Evolutionary conservation across 352 stramenopile species (phyloP).

Genomic region (Pythium sp.): DNA sequence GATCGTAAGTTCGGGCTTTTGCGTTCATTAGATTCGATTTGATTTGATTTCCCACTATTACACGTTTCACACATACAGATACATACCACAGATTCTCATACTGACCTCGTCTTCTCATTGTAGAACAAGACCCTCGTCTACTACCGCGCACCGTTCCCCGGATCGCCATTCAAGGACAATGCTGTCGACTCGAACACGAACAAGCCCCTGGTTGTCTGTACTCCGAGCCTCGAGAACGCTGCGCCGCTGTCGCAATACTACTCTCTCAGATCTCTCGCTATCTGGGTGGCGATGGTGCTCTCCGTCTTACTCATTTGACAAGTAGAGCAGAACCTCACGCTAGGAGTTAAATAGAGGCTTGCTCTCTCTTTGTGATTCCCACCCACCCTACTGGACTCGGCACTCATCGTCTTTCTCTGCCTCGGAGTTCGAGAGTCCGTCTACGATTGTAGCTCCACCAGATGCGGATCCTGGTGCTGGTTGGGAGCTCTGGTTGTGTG

Average conservation of each 20-base stretch:
- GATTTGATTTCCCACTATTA: not conserved
- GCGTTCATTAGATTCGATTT: slow-evolving; percentile 3
- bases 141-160: slow-evolving; percentile 74
- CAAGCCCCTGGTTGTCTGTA: slow-evolving; percentile 78
- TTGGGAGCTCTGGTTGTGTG: slow-evolving; percentile 21
- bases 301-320: slow-evolving; percentile 12
- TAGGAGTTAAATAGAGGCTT: slow-evolving; percentile 5
- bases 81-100: not conserved
- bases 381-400: slow-evolving; percentile 49
- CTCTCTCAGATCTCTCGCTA: not conserved
- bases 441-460: slow-evolving; percentile 11
- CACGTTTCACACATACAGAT: slow-evolving; percentile 9
- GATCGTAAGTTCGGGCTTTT: slow-evolving; percentile 35
- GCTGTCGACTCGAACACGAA: slow-evolving; percentile 62
- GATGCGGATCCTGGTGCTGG: not conserved
- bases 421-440: slow-evolving; percentile 34
- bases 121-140: slow-evolving; percentile 71
- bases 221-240: slow-evolving; percentile 73
- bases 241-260: slow-evolving; percentile 4
- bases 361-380: not conserved
- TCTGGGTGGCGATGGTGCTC: not conserved
- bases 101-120: not conserved
- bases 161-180: slow-evolving; percentile 80
- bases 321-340: not conserved
- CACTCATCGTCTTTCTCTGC: slow-evolving; percentile 59